Percentiles rank a stretch among this genome's conserved stretches.
phyloP scores from a whole-genome alignment of 2,329 filamentous ascomycete species.

The Pyricularia sp. region DNA sequence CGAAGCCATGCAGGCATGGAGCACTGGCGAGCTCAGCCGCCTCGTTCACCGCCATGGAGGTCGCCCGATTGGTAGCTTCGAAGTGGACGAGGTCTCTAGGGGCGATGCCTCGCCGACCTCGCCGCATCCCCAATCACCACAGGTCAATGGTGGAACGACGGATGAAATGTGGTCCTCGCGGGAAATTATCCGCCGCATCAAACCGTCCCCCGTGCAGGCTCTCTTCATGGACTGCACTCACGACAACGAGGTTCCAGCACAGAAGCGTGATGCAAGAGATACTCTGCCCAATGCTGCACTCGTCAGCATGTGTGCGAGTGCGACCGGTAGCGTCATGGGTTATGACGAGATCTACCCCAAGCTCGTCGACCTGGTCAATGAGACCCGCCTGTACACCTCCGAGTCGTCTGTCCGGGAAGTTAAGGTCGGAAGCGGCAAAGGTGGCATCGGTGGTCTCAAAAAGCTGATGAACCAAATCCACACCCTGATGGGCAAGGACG shows the following conservation, averaged over 20 bases:
- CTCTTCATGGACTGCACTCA: conserved; percentile 99
- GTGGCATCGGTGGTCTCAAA: conserved; percentile 82
- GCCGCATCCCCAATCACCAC: conserved; percentile 9
- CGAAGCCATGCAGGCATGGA: conserved; percentile 98
- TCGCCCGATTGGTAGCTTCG: conserved; percentile 90
- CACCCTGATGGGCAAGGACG: conserved; percentile 86
- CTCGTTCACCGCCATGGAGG: conserved; percentile 90
- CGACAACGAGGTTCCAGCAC: conserved; percentile 91
- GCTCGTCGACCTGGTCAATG: conserved; percentile 83
- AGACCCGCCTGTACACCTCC: conserved; percentile 73
- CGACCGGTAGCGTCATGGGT: conserved; percentile 91
- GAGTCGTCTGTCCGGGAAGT: conserved; percentile 46
- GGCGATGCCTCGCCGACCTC: conserved; percentile 31
- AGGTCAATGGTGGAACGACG: conserved; percentile 11
- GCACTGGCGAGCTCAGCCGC: conserved; percentile 79
- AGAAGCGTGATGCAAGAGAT: conserved; percentile 88
- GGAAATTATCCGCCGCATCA: conserved; percentile 68
- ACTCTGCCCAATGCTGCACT: conserved; percentile 88
- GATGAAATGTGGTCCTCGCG: conserved; percentile 25
- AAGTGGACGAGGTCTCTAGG: conserved; percentile 72
- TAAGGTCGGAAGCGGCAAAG: conserved; percentile 55
- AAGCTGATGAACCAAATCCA: conserved; percentile 92
- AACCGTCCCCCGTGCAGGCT: conserved; percentile 78
- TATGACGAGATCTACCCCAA: conserved; percentile 95
- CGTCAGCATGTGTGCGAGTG: conserved; percentile 90